phyloP scores from a whole-genome alignment of 192 early-diverging fungal genomes.

The Phycomyces blakesleeanus region DNA sequence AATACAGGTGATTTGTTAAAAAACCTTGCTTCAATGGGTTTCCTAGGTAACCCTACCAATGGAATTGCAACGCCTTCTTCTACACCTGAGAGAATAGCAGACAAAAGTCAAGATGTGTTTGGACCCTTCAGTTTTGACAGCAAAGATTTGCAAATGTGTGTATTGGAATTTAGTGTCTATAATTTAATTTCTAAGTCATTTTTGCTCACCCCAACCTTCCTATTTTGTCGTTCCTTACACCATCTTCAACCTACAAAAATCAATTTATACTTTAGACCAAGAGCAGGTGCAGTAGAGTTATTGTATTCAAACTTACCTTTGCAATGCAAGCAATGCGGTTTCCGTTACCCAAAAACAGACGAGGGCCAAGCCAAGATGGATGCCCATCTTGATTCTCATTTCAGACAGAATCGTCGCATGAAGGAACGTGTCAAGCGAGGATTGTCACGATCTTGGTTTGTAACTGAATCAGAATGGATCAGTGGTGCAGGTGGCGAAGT shows the following conservation, averaged over 20 bases:
- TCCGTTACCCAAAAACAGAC: slow-evolving; percentile 65
- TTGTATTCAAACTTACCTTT: slow-evolving; percentile 73
- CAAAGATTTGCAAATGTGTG: slow-evolving; percentile 31
- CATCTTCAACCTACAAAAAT: too few species aligned
- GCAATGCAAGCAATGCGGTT: slow-evolving; percentile 93
- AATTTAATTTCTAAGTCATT: background rate
- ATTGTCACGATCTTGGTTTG: slow-evolving; percentile 86
- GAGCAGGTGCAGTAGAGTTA: slow-evolving; percentile 53
- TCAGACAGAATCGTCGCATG: slow-evolving; percentile 85
- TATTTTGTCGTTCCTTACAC: background rate
- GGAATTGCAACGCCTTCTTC: background rate
- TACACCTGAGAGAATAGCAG: background rate
- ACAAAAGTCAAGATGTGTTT: background rate
- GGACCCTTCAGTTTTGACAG: slow-evolving; percentile 17
- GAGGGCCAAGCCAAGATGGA: slow-evolving; percentile 72
- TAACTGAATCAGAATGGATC: slow-evolving; percentile 56
- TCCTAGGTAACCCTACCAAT: slow-evolving; percentile 2
- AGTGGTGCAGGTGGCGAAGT: slow-evolving; percentile 30
- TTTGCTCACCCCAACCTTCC: background rate
- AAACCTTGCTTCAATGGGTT: slow-evolving; percentile 19
- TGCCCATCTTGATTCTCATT: slow-evolving; percentile 93
- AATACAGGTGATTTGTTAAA: slow-evolving; percentile 28
- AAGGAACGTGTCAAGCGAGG: slow-evolving; percentile 81
- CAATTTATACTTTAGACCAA: background rate
- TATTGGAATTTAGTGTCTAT: background rate